Evolutionary conservation across 306 rosid species (phyloP), one percentile per base, ranked within the genome.

Genomic region (Cucumis cinereus): DNA sequence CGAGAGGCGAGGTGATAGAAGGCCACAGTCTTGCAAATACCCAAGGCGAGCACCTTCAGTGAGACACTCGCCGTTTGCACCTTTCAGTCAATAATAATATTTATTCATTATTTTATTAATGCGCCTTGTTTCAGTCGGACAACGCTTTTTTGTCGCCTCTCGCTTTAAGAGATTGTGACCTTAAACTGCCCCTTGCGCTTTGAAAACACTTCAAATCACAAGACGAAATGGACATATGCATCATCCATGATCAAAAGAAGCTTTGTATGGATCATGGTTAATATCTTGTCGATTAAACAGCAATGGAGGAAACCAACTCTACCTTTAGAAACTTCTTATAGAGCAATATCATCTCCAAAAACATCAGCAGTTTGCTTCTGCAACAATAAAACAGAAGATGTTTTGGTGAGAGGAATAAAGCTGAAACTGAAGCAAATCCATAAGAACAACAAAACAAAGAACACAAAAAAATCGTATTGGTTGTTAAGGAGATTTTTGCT

Each of bases 321-420:
- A 30, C 35, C 35, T 30, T 71, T 71, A 47, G 75, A 71, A 71
- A 58, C 75, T 71, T 24, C 59, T 49, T 71, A 23, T 71, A 71
- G 10, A 66, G 38, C 58, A 49, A 49, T 71, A 12, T 71, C 75
- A 16, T 26, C 59, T 38, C 59, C 22, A 49, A 24, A 58, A 14
- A 49, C 58, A 49, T 71, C 43, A 24, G 28, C 41, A 10, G 16
- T 30, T 49, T 16, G 41, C 59, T 71, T 71, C 75, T 71, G 58
- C 75, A 69, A 17, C 33, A 43, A 69, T 45, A 24, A 19, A 69
- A 45, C 56, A 69, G 40, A 33, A 69, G 58, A 70, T 49, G 75
- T 71, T 49, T 69, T 24, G 10, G 15, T 35, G 3, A 43, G 56
- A 69, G 22, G 22, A 69, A 49, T 45, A 15, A 47, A 24, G 16